phyloP scores from a whole-genome alignment of 202 grass and related monocot species.

The Panicum virgatum region DNA sequence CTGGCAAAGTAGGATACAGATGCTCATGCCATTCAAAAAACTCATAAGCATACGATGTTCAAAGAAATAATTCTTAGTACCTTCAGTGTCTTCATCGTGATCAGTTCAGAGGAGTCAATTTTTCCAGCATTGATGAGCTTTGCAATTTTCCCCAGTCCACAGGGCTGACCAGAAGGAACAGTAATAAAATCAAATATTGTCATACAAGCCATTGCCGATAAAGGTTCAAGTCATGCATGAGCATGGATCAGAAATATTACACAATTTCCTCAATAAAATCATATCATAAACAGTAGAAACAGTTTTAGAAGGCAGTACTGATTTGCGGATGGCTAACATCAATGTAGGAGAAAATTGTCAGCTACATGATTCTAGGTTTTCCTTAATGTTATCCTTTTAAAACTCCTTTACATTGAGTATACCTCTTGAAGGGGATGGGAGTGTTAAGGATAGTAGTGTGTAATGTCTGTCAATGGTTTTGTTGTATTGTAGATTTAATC shows the following conservation, averaged over 20 bases:
- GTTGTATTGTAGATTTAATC: neutral
- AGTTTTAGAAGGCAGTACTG: slow-evolving; percentile 5
- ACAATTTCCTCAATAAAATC: slow-evolving; percentile 25
- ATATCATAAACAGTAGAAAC: neutral
- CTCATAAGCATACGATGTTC: neutral
- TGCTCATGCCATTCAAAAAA: slow-evolving; percentile 13
- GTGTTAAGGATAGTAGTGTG: neutral
- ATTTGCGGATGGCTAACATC: neutral
- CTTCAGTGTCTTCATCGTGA: slow-evolving; percentile 97
- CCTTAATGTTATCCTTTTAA: slow-evolving; percentile 1
- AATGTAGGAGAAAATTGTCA: no score
- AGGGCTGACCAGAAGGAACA: slow-evolving; percentile 52
- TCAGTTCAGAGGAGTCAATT: slow-evolving; percentile 86
- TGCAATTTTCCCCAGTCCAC: slow-evolving; percentile 88
- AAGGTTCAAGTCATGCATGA: slow-evolving; percentile 6
- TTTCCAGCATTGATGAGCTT: slow-evolving; percentile 89
- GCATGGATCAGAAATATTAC: slow-evolving; percentile 7
- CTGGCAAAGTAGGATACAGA: slow-evolving; percentile 40
- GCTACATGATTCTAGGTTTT: no score
- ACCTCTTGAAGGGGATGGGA: neutral
- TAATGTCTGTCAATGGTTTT: neutral
- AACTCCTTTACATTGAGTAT: neutral
- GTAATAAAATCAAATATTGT: slow-evolving; percentile 20
- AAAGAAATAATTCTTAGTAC: slow-evolving; percentile 43
- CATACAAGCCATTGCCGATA: no score